These are phyloP conservation scores for Trichophyton schoenleinii DNA, from an alignment of 2,329 filamentous ascomycete species.

Conservation along the genomic window DNA sequence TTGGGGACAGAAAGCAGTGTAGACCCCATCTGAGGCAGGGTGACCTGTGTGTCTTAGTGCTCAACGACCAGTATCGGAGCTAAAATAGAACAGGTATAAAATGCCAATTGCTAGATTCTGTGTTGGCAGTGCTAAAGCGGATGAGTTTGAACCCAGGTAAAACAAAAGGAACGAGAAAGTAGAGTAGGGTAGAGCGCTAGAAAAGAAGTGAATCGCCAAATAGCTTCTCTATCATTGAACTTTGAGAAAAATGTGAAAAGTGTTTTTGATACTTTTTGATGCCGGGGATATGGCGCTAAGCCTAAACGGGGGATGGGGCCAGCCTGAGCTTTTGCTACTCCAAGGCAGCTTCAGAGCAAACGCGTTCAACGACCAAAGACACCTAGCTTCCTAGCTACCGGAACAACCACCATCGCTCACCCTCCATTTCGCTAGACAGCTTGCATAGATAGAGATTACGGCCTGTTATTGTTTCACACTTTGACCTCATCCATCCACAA, in stretches of 20 bases:
- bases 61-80: not conserved
- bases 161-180: not conserved
- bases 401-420: not conserved
- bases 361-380: not conserved
- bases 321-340: not conserved
- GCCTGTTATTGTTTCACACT: conserved; percentile 4
- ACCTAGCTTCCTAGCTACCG: not conserved
- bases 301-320: conserved; percentile 6
- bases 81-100: not conserved
- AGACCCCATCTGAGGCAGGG: not conserved
- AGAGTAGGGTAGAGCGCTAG: not conserved
- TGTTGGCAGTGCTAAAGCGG: not conserved
- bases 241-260: not conserved
- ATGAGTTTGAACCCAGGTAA: too few relatives aligned
- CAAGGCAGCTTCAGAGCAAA: not conserved
- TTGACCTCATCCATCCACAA: conserved; percentile 6
- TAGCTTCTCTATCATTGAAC: not conserved
- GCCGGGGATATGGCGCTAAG: conserved; percentile 5
- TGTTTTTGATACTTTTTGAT: not conserved
- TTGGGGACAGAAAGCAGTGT: not conserved
- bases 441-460: conserved; percentile 3
- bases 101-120: not conserved
- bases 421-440: not conserved
- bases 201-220: not conserved
- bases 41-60: not conserved